These are phyloP conservation scores for Fraxinus nigra DNA, from an alignment of 305 asterid genomes.

Conservation along the genomic window DNA sequence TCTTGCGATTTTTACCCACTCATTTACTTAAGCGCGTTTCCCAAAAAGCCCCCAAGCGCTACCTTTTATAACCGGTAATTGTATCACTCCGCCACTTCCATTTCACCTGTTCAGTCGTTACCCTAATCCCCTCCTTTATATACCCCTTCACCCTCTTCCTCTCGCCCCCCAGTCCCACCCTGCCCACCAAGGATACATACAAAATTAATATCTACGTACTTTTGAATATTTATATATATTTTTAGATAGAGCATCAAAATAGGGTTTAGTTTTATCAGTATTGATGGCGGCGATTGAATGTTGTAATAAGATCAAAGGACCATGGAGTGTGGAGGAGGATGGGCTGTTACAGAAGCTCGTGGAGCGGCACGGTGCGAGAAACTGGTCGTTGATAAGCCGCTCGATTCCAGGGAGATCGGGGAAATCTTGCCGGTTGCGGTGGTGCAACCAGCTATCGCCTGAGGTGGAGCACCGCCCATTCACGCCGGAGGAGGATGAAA, in stretches of 20 bases:
- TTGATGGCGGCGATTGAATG: not conserved
- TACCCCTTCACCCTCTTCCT: not conserved
- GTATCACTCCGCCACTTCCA: constrained; percentile 23
- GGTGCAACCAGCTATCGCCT: constrained; percentile 54
- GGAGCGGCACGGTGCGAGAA: constrained; percentile 33
- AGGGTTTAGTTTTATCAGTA: not conserved
- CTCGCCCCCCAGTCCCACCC: too few relatives aligned
- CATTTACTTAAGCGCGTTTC: constrained; percentile 24
- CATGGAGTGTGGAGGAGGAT: constrained; percentile 51
- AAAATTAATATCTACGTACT: not conserved
- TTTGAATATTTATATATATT: not conserved
- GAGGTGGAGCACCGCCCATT: constrained; percentile 50
- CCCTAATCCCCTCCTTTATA: not conserved
- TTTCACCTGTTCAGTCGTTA: constrained; percentile 18
- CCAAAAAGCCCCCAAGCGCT: constrained; percentile 31
- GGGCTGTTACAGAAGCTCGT: constrained; percentile 32
- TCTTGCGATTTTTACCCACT: not conserved
- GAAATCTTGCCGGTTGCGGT: constrained; percentile 42
- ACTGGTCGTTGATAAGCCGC: constrained; percentile 41
- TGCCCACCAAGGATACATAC: not conserved
- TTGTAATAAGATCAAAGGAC: constrained; percentile 36
- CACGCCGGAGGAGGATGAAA: constrained; percentile 36
- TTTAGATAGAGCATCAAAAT: not conserved
- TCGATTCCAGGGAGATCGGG: constrained; percentile 43
- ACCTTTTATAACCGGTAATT: constrained; percentile 30